Base-by-base conservation (phyloP, 1,139 yeast genomes). In the Pichia sp. region DNA sequence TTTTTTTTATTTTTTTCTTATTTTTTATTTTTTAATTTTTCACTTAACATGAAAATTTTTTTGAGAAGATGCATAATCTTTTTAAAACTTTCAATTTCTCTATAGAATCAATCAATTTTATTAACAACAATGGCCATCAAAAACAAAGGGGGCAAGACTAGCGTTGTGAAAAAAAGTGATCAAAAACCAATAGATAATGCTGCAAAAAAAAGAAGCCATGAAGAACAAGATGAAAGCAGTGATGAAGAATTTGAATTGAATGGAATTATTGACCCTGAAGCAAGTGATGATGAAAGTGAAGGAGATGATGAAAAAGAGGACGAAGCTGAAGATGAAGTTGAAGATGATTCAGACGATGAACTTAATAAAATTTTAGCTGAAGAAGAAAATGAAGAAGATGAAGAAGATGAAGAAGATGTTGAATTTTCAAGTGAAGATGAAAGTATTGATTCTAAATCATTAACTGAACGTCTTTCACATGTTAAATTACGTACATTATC, bases 311-410 rank as follows among this genome's bases (percentile, higher is more conserved):
- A 67, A 10, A 71, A 67, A 11, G 72, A 68, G 14, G 72, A 67
- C 27, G 68, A 59, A n/a, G 45, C 67, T 59, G 25, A 46, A 28
- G 69, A 67, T 9, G 71, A 62, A 30, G 71, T 63, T 10, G 73
- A 81, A 56, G 70, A 62, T 13, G 73, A 81, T 56, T 79, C 83
- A 2, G 89, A 83, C 59, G 83, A 76, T 6, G 89, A 83, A 62
- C 72, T 83, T 55, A 81, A 83, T 61, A 69, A 70, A 48, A 71
- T 84, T 36, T 63, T 84, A 39, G 87, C 80, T 3, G 81, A 76
- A 58, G 76, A 73, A 54, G 76, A 67, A 52, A 70, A 62, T 6
- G 70, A 59, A 8, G 70, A 50, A 3, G 57, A 51, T 13, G 60
- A 47, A 13, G 70, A 60, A 8, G 70, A 59, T 7, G 70, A 48